These are phyloP conservation scores for Thuidium tamariscinum DNA, from an alignment of 225 moss, liverwort and hornwort genomes.

Conservation along the genomic window DNA sequence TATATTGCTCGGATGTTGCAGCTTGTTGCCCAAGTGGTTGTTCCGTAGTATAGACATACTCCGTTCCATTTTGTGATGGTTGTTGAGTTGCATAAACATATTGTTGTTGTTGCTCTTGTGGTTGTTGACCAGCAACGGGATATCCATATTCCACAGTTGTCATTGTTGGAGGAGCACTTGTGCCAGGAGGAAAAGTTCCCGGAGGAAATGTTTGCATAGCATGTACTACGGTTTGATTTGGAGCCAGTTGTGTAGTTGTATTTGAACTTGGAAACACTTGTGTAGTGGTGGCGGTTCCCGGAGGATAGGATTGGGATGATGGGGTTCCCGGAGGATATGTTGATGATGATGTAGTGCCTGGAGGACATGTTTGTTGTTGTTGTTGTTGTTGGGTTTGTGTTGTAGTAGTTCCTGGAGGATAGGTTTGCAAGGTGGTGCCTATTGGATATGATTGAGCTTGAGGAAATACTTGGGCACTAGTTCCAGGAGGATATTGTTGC, in stretches of 20 bases:
- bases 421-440: background rate
- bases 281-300: background rate
- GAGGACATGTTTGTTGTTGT: conserved; percentile 6
- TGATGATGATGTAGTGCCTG: background rate
- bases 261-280: background rate
- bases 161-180: background rate
- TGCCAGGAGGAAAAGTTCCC: background rate
- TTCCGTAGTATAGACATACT: conserved; percentile 23
- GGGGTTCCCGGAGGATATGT: conserved; percentile 1
- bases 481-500: conserved; percentile 16
- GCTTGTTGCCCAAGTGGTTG: background rate
- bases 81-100: conserved; percentile 23
- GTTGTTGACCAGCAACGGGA: background rate
- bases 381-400: background rate
- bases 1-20: background rate
- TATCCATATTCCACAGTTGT: conserved; percentile 2
- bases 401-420: background rate
- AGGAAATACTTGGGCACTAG: conserved; percentile 2
- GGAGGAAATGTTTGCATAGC: background rate
- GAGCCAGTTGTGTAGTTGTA: background rate
- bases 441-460: conserved; percentile 11
- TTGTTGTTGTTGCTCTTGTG: conserved; percentile 18
- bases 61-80: background rate
- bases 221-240: background rate
- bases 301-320: conserved; percentile 4